These are phyloP conservation scores for Fusarium nanum DNA, from an alignment of 2,329 filamentous ascomycete genomes.

Conservation along the genomic window DNA sequence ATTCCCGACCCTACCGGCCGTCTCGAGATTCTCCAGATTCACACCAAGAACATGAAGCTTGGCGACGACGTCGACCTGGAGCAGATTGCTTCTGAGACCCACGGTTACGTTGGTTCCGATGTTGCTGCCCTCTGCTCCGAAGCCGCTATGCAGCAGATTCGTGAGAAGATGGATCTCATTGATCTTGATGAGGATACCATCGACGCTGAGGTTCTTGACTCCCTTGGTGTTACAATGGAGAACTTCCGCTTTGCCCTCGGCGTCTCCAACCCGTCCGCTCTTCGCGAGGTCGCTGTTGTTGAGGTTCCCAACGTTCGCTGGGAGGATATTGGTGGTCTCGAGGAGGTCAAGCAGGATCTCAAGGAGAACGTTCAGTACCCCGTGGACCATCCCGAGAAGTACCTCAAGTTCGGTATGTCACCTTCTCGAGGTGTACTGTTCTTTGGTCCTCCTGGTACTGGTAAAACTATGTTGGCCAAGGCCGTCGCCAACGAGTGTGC, in stretches of 20 bases:
- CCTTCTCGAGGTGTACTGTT: conserved; percentile 98
- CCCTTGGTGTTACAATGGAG: conserved; percentile 98
- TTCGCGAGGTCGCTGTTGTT: conserved; percentile 98
- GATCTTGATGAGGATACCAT: conserved; percentile 99
- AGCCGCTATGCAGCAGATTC: conserved; percentile 99
- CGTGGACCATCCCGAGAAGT: conserved; percentile 99
- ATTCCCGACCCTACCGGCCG: conserved; percentile 98
- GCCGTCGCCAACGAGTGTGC: conserved; percentile 99
- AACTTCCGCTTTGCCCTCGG: conserved; percentile 99
- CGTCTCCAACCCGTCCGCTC: conserved; percentile 97
- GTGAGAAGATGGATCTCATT: conserved; percentile 99
- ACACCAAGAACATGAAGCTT: conserved; percentile 99
- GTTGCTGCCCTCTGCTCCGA: conserved; percentile 98
- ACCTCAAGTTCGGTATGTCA: conserved; percentile 99
- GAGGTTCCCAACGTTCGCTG: conserved; percentile 99
- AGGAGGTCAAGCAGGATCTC: conserved; percentile 98
- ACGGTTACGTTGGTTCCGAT: conserved; percentile 99
- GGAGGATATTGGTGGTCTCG: conserved; percentile 99
- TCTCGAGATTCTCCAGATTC: conserved; percentile 98
- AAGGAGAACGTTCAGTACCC: conserved; percentile 99
- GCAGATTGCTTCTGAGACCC: conserved; percentile 95
- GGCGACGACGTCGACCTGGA: conserved; percentile 96
- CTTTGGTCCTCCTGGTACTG: conserved; percentile 98
- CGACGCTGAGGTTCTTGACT: conserved; percentile 97
- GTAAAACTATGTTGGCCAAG: conserved; percentile 99